Evolutionary conservation across 108 stramenopile genomes (phyloP).

Genomic region (Asterionellopsis glacialis): DNA sequence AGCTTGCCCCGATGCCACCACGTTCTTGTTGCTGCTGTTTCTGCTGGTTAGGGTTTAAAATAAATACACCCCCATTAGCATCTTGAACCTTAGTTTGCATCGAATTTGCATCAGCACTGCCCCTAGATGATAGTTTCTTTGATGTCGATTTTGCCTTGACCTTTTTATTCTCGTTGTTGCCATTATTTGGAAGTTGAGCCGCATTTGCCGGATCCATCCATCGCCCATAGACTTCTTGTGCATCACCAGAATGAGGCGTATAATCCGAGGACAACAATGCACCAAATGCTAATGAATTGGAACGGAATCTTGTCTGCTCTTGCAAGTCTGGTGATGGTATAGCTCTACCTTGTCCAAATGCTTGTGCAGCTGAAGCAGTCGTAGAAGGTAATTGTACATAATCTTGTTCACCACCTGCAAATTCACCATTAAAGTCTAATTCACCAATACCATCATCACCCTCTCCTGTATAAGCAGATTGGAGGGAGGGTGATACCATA

Average conservation of each 20-base stretch:
- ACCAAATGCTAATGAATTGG: slow-evolving; percentile 72
- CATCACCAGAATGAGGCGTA: slow-evolving; percentile 12
- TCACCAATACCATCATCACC: slow-evolving; percentile 70
- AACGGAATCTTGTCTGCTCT: slow-evolving; percentile 47
- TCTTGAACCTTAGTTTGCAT: too few species aligned
- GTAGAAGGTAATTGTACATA: not conserved
- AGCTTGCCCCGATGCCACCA: slow-evolving; percentile 16
- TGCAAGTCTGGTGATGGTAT: slow-evolving; percentile 20
- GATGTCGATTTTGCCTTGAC: not conserved
- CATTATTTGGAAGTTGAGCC: slow-evolving; percentile 1
- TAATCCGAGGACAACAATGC: slow-evolving; percentile 20
- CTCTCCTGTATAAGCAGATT: not conserved
- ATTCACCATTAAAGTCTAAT: slow-evolving; percentile 67
- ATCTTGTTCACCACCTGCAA: slow-evolving; percentile 11
- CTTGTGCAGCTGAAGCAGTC: slow-evolving; percentile 8
- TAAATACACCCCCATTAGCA: too few species aligned
- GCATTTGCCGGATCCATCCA: slow-evolving; percentile 53
- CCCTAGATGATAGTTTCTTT: slow-evolving; percentile 7
- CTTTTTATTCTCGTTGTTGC: slow-evolving; percentile 13
- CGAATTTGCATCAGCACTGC: too few species aligned
- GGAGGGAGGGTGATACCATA: not conserved
- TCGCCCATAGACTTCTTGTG: slow-evolving; percentile 38
- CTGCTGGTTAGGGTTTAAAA: not conserved
- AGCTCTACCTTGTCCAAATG: not conserved
- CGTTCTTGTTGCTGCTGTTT: not conserved